These are phyloP conservation scores for Botrytis tulipae DNA, from an alignment of 2,329 filamentous ascomycete genomes.

Conservation along the genomic window DNA sequence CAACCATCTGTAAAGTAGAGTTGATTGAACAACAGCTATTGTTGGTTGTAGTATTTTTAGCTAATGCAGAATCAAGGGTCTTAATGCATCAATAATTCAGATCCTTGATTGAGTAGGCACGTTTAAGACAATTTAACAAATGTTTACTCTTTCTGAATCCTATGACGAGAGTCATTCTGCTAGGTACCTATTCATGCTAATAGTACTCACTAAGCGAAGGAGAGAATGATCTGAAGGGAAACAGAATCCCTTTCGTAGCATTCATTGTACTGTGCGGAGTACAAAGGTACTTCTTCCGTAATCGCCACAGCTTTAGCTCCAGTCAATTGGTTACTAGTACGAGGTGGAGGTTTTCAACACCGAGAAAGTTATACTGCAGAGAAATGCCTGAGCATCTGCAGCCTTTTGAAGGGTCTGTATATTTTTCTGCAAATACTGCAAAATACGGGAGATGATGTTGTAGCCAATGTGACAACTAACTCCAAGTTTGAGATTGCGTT, in stretches of 20 bases:
- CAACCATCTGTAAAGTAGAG: not conserved
- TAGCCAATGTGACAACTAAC: not conserved
- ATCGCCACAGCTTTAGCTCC: not conserved
- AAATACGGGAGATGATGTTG: not conserved
- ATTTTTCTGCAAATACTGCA: not conserved
- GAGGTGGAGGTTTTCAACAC: not conserved
- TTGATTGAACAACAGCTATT: not conserved
- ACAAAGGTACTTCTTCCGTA: not conserved
- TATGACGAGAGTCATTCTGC: not conserved
- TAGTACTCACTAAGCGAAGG: not conserved
- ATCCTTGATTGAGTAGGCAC: constrained; percentile 3
- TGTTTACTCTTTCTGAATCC: not conserved
- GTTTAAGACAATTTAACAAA: constrained; percentile 5
- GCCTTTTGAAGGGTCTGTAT: constrained; percentile 1
- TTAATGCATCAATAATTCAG: not conserved
- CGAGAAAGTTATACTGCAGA: constrained; percentile 11
- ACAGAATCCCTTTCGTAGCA: not conserved
- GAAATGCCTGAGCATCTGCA: constrained; percentile 11
- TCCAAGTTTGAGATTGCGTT: not conserved
- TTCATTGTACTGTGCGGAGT: not conserved
- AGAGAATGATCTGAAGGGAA: not conserved
- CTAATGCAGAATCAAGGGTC: constrained; percentile 7
- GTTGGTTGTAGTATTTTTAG: not conserved
- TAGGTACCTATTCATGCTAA: not conserved
- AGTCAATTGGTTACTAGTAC: constrained; percentile 6